Percentiles rank a stretch among this genome's conserved stretches.
These are phyloP conservation scores for Colletotrichum trifolii DNA, from an alignment of 2,329 filamentous ascomycete species.

Conservation along the genomic window DNA sequence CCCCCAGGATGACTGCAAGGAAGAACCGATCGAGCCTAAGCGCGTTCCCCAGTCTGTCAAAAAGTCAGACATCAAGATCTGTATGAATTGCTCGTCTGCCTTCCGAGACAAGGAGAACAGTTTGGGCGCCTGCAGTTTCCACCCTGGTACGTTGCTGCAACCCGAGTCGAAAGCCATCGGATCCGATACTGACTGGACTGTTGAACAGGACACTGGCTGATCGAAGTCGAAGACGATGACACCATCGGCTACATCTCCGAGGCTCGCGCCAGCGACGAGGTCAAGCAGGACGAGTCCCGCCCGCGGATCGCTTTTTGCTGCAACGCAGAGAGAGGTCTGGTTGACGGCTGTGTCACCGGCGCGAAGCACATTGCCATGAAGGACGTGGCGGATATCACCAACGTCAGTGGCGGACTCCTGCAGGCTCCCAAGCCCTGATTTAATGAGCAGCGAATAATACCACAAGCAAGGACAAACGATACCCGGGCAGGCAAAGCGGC, in stretches of 20 bases:
- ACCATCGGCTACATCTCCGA: constrained; percentile 5
- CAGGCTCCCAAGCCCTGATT: too few species aligned
- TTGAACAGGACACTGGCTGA: constrained; percentile 23
- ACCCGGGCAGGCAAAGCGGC: too few species aligned
- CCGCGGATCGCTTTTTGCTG: constrained; percentile 21
- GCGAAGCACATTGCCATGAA: constrained; percentile 18
- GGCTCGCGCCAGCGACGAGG: constrained; percentile 13
- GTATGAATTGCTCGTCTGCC: constrained; percentile 9
- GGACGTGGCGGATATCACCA: not conserved
- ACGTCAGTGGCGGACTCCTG: not conserved
- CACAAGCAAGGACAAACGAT: too few species aligned
- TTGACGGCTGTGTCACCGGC: constrained; percentile 1
- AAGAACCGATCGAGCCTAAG: too few species aligned
- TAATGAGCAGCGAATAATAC: too few species aligned
- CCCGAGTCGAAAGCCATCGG: not conserved
- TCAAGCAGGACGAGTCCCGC: not conserved
- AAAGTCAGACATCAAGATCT: constrained; percentile 10
- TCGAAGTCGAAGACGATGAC: constrained; percentile 17
- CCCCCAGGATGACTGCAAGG: constrained; percentile 14
- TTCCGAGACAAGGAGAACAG: constrained; percentile 13
- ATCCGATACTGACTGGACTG: not conserved
- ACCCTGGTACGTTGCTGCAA: constrained; percentile 4
- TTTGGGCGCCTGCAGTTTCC: constrained; percentile 5
- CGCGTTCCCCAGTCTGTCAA: too few species aligned
- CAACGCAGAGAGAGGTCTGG: constrained; percentile 5